Evolutionary conservation across 164 flowering plant species (phyloP).

Genomic region (Protea cynaroides): DNA sequence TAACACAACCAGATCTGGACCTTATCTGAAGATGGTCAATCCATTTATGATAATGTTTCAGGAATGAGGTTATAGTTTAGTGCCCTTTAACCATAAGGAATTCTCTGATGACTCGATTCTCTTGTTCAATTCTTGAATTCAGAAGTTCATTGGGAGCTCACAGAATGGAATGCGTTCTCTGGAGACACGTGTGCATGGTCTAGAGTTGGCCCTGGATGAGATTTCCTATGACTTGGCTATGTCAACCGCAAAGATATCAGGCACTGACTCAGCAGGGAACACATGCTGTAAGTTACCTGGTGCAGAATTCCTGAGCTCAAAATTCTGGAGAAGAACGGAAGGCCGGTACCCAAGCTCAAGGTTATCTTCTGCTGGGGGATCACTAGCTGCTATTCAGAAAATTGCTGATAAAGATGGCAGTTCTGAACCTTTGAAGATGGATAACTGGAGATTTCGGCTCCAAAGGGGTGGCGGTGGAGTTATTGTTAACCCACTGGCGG

Average conservation of each 20-base stretch:
- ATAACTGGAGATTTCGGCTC: slow-evolving; percentile 38
- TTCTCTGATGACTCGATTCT: neutral
- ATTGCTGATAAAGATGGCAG: slow-evolving; percentile 29
- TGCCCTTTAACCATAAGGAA: slow-evolving; percentile 1
- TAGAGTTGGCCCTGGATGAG: slow-evolving; percentile 78
- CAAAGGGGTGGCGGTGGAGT: slow-evolving; percentile 50
- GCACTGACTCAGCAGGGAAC: slow-evolving; percentile 26
- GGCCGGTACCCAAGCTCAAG: slow-evolving; percentile 38
- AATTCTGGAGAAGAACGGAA: slow-evolving; percentile 70
- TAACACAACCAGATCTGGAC: too few relatives aligned
- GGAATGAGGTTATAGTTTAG: neutral
- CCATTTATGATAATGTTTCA: neutral
- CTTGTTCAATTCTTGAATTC: slow-evolving; percentile 7
- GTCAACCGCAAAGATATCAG: slow-evolving; percentile 55
- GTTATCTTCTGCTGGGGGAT: slow-evolving; percentile 31
- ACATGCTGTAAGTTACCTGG: slow-evolving; percentile 75
- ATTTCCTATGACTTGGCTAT: slow-evolving; percentile 76
- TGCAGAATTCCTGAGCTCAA: slow-evolving; percentile 80
- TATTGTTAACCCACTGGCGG: slow-evolving; percentile 80
- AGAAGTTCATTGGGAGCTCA: slow-evolving; percentile 86
- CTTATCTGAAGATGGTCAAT: too few relatives aligned
- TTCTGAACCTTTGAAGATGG: slow-evolving; percentile 24
- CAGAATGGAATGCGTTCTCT: slow-evolving; percentile 72
- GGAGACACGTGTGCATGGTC: slow-evolving; percentile 90
- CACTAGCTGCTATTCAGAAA: slow-evolving; percentile 25